Evolutionary conservation across 192 early-diverging fungal species (phyloP), one percentile per base, ranked within the genome.

Genomic region (Backusella morwellensis): DNA sequence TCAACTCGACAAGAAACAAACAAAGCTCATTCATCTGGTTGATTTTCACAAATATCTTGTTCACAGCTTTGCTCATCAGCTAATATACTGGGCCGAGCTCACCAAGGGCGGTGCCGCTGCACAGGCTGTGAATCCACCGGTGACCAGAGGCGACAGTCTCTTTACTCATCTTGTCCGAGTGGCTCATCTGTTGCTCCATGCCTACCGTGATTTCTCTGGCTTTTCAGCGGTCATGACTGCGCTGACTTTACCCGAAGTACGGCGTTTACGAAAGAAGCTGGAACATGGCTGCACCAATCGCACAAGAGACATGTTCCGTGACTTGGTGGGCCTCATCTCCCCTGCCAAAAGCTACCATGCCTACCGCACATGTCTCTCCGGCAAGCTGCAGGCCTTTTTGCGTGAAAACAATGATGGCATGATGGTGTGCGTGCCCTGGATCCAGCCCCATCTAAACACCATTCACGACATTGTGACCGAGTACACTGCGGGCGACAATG

Each of bases 11-110:
- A 79, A 76, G 56, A 81, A 73, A 15, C 38, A 69, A 3, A 84
- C 82, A 3, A 59, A 77, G 35, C 77, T 77, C 23, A 78, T 75
- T 36, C 72, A 63, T 32, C 82, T 85, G 14, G 72, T 87, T 15
- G 88, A 89, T 66, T 89, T 89, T 32, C 83, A 87, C 67, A 81
- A 82, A 40, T 89, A 89, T 67, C 74, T 89, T 3, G 81, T 85
- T 8, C 82, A 87, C 34, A 89, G 84, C 74, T 74, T 85, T 12
- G 72, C 85, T n/a, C 88, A 89, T 68, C 83, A 86, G 11, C 71
- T 89, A 56, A 79, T 76, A 21, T 78, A 77, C 34, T 87, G 68
- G 68, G 72, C 81, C 21, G 82, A 81, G 6, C 32, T 12, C 74
- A 78, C 72, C 68, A 83, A 73, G 66, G 36, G 47, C 19, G 63